Evolutionary conservation across 179 eudicot species (phyloP).

Genomic region (Pouteria campechiana): DNA sequence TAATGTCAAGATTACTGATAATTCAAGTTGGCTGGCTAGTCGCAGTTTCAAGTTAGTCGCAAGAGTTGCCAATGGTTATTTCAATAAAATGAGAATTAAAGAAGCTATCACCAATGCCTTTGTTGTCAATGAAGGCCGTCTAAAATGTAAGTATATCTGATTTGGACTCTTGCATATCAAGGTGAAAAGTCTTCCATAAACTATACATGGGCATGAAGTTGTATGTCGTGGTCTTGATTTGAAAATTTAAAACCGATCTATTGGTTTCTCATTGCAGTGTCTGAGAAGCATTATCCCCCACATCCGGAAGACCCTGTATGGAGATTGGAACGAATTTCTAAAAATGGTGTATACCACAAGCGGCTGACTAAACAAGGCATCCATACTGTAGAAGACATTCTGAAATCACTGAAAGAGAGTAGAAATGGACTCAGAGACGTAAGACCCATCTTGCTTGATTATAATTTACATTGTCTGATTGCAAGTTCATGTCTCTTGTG

Average conservation of each 20-base stretch:
- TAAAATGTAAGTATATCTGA: constrained; percentile 50
- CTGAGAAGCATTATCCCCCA: constrained; percentile 45
- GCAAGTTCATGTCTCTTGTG: no score
- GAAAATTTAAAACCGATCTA: not conserved
- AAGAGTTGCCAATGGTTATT: constrained; percentile 23
- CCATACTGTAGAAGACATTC: constrained; percentile 36
- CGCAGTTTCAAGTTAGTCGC: constrained; percentile 68
- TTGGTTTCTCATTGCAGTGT: constrained; percentile 21
- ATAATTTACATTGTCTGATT: no score
- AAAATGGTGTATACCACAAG: constrained; percentile 36
- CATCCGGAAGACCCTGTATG: constrained; percentile 35
- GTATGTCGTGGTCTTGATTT: not conserved
- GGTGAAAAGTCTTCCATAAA: not conserved
- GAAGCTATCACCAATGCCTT: constrained; percentile 73
- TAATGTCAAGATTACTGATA: constrained; percentile 47
- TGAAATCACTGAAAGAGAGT: constrained; percentile 8
- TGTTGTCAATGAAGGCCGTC: constrained; percentile 77
- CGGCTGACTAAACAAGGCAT: constrained; percentile 24
- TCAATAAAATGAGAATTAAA: constrained; percentile 29
- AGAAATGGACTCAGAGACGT: constrained; percentile 19
- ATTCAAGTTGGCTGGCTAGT: constrained; percentile 78
- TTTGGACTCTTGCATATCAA: not conserved
- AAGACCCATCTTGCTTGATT: no score
- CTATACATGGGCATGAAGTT: not conserved
- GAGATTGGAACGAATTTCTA: constrained; percentile 48